Conservation (phyloP, 176 grass and related monocot species). For the Tillandsia fasciculata region DNA sequence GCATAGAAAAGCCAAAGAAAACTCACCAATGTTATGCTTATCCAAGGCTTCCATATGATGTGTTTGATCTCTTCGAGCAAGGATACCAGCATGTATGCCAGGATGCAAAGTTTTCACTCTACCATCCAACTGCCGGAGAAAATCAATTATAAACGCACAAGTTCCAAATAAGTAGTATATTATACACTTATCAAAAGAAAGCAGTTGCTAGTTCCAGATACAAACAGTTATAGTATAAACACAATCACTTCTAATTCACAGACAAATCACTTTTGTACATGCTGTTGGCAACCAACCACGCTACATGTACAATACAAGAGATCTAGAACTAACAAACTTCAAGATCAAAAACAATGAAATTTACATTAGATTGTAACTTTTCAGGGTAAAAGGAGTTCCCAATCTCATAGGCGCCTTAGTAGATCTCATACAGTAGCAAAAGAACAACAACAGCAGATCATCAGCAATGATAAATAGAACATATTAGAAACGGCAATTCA, state of each 20-base stretch:
- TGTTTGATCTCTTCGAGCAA: constrained; percentile 77
- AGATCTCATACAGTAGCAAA: background rate
- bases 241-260: too few relatives aligned
- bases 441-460: background rate
- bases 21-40: constrained; percentile 63
- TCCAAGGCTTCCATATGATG: constrained; percentile 74
- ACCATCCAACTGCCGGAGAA: constrained; percentile 60
- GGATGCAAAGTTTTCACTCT: constrained; percentile 95
- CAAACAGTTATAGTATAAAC: background rate
- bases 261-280: too few relatives aligned
- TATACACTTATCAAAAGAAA: constrained; percentile 2
- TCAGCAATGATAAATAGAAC: too few relatives aligned
- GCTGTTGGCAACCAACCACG: too few relatives aligned
- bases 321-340: too few relatives aligned
- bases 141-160: background rate
- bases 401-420: too few relatives aligned
- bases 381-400: background rate
- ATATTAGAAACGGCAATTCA: too few relatives aligned
- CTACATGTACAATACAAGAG: too few relatives aligned
- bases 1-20: background rate
- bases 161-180: background rate
- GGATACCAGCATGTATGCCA: constrained; percentile 94
- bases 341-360: background rate
- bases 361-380: background rate
- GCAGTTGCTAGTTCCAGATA: background rate